Evolutionary conservation across 352 stramenopile genomes (phyloP), one percentile per base, ranked within the genome.

Genomic region (Pythium pyrilobum): DNA sequence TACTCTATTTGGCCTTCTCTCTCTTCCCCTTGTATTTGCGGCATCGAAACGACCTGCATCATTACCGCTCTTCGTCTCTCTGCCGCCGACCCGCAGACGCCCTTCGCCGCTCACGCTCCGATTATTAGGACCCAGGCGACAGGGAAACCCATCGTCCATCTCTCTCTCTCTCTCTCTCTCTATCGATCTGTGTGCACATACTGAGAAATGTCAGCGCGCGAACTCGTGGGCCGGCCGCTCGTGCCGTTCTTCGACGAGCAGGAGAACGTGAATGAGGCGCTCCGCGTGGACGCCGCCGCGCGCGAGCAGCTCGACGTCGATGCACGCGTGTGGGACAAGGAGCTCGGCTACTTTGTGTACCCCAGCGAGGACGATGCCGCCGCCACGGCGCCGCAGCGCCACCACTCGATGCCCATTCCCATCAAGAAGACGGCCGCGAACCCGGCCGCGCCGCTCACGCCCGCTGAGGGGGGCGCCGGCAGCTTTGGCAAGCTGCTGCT

Each of bases 271-370:
- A 92, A 92, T 63, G 67, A 76, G 41, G 43, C 71, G 36, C 68
- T 92, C 21, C 31, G 67, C 10, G 34, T 81, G 4, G 66, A 71
- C 36, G 48, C 67, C 42, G 51, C 68, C 25, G 67, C 67, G 47
- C 64, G 68, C 38, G 79, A 90, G 31, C 60, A 73, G 20, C 72
- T 90, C 36, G 79, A 92, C 44, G 67, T 92, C 23, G 81, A 92
- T 45, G 81, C 81, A n/a, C 81, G 81, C 18, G 81, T 92, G 3
- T 92, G 81, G 81, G 81, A 92, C 63, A 82, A 83, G 47, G 67
- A 85, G 21, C 74, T 89, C 20, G 81, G 81, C 24, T 92, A 92
- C 52, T 92, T 92, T 44, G 81, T 87, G 61, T 92, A 92, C 63
- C 81, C 81, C 13, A 74, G 53, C 7, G 75, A 81, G 27, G 41